Conservation (phyloP, 1,139 yeast genomes). For the Nakaseomyces bracarensis region DNA sequence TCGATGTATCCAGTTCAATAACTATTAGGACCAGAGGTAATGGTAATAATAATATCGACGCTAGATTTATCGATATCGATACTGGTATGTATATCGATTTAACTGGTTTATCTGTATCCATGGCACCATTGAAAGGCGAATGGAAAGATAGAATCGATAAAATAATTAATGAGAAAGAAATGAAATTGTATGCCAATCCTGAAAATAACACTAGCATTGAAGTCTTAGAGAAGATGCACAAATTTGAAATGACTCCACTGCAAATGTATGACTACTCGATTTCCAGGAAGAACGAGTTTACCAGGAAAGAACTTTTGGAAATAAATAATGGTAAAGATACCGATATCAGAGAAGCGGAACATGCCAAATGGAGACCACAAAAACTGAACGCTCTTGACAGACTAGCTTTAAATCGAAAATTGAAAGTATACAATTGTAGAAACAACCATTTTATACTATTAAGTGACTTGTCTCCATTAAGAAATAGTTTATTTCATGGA, state of each 20-base stretch:
- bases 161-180: background rate
- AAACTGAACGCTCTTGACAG: conserved; percentile 15
- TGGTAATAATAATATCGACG: conserved; percentile 65
- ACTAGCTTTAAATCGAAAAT: conserved; percentile 20
- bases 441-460: conserved; percentile 44
- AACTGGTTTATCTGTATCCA: conserved; percentile 42
- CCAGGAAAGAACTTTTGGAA: background rate
- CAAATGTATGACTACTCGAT: background rate
- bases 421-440: conserved; percentile 39
- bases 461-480: conserved; percentile 40
- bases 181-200: background rate
- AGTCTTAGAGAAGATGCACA: background rate
- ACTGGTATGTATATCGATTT: conserved; percentile 71
- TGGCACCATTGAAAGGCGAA: conserved; percentile 10
- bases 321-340: background rate
- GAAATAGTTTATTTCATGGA: conserved; percentile 46
- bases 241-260: conserved; percentile 2
- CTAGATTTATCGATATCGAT: conserved; percentile 68
- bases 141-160: background rate
- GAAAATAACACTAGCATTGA: background rate
- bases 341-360: background rate
- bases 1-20: conserved; percentile 46
- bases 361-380: background rate
- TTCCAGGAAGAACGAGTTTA: background rate
- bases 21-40: conserved; percentile 36